Evolutionary conservation across 2,329 filamentous ascomycete genomes (phyloP).

Genomic region (Ceratocystis variospora): DNA sequence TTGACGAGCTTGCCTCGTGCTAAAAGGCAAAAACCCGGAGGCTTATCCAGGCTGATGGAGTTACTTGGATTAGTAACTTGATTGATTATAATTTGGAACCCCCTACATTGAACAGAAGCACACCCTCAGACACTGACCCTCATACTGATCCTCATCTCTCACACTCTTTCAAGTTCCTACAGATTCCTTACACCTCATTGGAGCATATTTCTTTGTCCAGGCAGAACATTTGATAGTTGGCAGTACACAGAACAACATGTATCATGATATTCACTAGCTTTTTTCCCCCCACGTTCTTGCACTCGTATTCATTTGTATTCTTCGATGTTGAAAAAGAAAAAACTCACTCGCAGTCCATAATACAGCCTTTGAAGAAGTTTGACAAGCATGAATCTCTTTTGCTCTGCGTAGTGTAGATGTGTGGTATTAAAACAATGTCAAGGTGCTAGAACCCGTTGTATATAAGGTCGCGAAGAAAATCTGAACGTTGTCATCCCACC

Average conservation of each 20-base stretch:
- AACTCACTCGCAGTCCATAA: not conserved
- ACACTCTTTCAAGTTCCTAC: not conserved
- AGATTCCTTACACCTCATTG: not conserved
- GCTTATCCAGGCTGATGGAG: not conserved
- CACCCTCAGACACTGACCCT: not conserved
- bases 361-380: conserved; percentile 2
- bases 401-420: not conserved
- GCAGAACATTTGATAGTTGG: conserved; percentile 13
- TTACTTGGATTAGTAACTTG: not conserved
- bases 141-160: not conserved
- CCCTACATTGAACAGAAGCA: not conserved
- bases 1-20: conserved; percentile 12
- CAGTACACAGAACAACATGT: conserved; percentile 16
- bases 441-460: not conserved
- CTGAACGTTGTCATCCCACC: too few species aligned
- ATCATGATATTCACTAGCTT: conserved; percentile 4
- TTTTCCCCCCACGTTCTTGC: conserved; percentile 5
- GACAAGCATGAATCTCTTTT: not conserved
- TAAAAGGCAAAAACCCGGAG: not conserved
- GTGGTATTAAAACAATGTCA: not conserved
- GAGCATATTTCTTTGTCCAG: conserved; percentile 6
- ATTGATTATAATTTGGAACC: conserved; percentile 5
- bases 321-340: not conserved
- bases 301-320: conserved; percentile 3
- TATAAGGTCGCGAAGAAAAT: too few species aligned